phyloP scores from a whole-genome alignment of 257 asterid genomes.

The Forsythia viridissima region DNA sequence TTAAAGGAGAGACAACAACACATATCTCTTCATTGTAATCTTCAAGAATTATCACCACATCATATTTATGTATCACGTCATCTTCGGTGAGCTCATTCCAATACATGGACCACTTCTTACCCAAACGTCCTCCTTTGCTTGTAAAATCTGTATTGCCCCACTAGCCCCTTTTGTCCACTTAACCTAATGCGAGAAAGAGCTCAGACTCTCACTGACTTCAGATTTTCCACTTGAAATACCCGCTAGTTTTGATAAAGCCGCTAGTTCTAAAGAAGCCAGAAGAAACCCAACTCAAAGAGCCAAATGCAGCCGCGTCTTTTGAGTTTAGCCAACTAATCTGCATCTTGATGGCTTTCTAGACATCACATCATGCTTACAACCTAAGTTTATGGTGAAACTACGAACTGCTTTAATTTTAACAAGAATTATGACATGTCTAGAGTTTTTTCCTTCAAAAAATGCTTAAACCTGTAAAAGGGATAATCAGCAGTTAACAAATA shows the following conservation, averaged over 20 bases:
- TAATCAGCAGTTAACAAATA: too few species aligned
- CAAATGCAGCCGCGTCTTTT: constrained; percentile 34
- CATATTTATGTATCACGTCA: constrained; percentile 51
- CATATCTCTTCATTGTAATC: constrained; percentile 35
- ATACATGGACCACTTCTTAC: constrained; percentile 62
- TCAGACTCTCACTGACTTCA: constrained; percentile 28
- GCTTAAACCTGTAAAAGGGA: too few species aligned
- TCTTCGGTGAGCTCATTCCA: constrained; percentile 57
- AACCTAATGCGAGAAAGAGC: constrained; percentile 65
- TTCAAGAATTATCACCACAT: constrained; percentile 40
- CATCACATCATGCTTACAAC: constrained; percentile 25
- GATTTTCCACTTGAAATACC: constrained; percentile 58
- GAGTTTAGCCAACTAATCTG: constrained; percentile 63
- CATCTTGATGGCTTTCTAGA: constrained; percentile 49
- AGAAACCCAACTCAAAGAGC: constrained; percentile 42
- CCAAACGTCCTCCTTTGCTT: constrained; percentile 75
- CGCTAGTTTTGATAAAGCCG: constrained; percentile 61
- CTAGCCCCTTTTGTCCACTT: constrained; percentile 48
- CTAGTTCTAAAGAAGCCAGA: constrained; percentile 56
- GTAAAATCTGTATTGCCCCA: constrained; percentile 55
- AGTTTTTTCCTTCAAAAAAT: too few species aligned
- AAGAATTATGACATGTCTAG: too few species aligned
- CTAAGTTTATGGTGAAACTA: too few species aligned
- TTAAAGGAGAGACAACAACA: constrained; percentile 49
- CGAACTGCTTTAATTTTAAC: too few species aligned